Evolutionary conservation across 139 green algal genomes (phyloP).

Genomic region (Closterium sp.): DNA sequence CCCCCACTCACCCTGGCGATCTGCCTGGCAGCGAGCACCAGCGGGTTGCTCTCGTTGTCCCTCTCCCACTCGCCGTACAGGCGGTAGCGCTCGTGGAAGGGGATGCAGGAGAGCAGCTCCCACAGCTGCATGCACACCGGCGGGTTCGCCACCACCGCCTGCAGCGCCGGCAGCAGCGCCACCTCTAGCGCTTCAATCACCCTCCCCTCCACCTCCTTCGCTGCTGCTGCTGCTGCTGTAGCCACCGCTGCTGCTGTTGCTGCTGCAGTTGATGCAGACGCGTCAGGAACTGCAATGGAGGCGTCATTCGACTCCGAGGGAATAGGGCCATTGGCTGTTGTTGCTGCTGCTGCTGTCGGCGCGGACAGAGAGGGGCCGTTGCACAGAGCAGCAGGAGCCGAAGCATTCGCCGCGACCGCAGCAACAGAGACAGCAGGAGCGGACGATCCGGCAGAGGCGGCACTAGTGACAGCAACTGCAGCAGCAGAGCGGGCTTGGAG

Average conservation of each 20-base stretch:
- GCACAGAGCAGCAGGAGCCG: neutral
- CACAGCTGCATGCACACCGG: slow-evolving; percentile 67
- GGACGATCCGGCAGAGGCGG: neutral
- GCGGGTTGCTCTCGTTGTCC: slow-evolving; percentile 27
- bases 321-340: neutral
- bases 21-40: slow-evolving; percentile 27
- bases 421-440: neutral
- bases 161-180: slow-evolving; percentile 65
- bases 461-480: neutral
- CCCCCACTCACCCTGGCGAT: slow-evolving; percentile 12
- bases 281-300: neutral
- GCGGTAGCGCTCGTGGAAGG: slow-evolving; percentile 54
- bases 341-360: neutral
- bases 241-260: neutral
- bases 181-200: slow-evolving; percentile 57
- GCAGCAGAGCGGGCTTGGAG: neutral
- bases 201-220: slow-evolving; percentile 12
- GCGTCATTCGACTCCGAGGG: neutral
- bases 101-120: slow-evolving; percentile 66
- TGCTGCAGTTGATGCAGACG: neutral
- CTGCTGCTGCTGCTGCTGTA: neutral
- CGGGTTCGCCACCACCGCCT: slow-evolving; percentile 61
- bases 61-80: slow-evolving; percentile 52
- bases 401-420: neutral
- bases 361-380: neutral